phyloP scores from a whole-genome alignment of 306 rosid genomes.

The Lotus japonicus region DNA sequence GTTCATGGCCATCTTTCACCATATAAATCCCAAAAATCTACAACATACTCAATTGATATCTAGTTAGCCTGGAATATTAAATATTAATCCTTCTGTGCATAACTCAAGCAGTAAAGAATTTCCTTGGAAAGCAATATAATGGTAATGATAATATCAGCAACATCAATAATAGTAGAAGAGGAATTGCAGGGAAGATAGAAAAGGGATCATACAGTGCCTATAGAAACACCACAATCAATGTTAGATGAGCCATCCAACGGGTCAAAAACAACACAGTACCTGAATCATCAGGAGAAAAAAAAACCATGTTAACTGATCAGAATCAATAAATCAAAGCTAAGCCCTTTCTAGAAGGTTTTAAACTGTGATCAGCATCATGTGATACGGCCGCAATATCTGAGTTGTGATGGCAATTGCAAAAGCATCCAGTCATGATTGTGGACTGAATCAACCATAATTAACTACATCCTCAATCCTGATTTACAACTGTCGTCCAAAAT shows the following conservation, averaged over 20 bases:
- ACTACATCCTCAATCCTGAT: no score
- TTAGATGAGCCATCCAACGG: constrained; percentile 57
- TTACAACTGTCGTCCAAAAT: no score
- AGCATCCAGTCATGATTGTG: no score
- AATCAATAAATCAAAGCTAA: neutral
- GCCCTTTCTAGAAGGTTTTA: neutral
- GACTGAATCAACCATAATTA: no score
- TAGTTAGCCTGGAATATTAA: constrained; percentile 9
- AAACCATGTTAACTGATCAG: neutral
- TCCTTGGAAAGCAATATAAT: neutral
- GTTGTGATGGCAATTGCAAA: neutral
- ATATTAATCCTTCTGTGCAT: neutral
- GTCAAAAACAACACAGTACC: constrained; percentile 88
- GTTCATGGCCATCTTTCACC: constrained; percentile 52
- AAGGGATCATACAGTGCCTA: constrained; percentile 67
- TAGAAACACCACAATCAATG: constrained; percentile 97
- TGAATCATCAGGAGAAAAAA: constrained; percentile 20
- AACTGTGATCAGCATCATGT: neutral
- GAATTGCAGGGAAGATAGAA: neutral
- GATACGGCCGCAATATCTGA: neutral
- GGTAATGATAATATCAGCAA: neutral
- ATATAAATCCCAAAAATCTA: constrained; percentile 89
- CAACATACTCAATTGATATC: constrained; percentile 29
- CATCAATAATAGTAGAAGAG: neutral
- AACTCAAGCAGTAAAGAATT: constrained; percentile 4